Evolutionary conservation across 2,329 filamentous ascomycete species (phyloP), one percentile per base, ranked within the genome.

Genomic region (Fusarium begoniae): DNA sequence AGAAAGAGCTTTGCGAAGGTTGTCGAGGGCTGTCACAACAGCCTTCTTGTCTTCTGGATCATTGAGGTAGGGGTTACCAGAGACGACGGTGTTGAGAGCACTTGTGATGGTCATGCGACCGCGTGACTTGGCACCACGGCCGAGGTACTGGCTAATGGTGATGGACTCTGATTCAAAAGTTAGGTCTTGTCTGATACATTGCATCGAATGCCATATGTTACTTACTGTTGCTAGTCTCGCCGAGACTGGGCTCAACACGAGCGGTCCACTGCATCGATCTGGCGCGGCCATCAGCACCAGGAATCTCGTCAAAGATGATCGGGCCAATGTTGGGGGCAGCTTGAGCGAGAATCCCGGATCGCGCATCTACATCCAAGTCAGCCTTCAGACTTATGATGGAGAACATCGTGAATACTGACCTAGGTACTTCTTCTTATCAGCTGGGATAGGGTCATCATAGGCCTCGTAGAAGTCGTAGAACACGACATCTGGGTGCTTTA

Each of bases 381-480:
- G 41, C 2, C 28, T 20, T 26, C 1, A 26, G n/a, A 10, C 5
- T 1, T 13, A 2, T 7, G 20, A 2, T 38, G 8, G 9, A 37
- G 35, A 18, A 18, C 35, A 10, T 1, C 15, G 17, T 37, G 8
- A 18, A 51, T 10, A 64, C 63, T 56, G 5, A 66, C 63, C 48
- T 0, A 66, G 5, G 22, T 66, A 64, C 8, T 41, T 48, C 3
- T 56, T 47, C 41, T 66, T 18, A 13, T 66, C 63, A 4, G 28
- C 13, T 18, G 48, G 28, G 20, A 56, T 55, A 7, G 63, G 63
- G 37, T 64, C 18, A 32, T 48, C 32, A 6, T 48, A 64, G 12
- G 63, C 63, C 32, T 66, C 14, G 13, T 66, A 66, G 28, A 66
- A 66, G 48, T 66, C 63, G 15, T 66, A 66, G 48, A 64, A 66